Base-by-base conservation (phyloP, 202 grass and related monocot genomes). In the Dendrocalamus latiflorus region DNA sequence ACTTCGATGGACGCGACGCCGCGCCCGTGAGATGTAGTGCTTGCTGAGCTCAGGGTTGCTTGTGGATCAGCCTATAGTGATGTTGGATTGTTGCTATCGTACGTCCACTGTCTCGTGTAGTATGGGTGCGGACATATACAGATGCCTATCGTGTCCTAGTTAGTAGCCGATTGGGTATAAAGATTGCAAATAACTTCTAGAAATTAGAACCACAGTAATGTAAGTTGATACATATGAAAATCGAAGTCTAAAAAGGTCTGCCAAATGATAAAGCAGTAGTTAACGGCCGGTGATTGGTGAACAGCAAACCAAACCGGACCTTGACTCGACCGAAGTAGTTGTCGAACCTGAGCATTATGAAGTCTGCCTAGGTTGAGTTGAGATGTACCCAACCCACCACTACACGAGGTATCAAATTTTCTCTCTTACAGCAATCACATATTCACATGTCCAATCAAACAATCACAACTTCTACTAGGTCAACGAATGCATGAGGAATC, bases 331-430 rank as follows among this genome's bases (percentile, higher is more conserved):
- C 56, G 10, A 39, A 77, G 83, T 36, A 77, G 82, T 70, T 72
- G 82, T 85, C 77, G 65, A 89, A 43, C n/a, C 33, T 21, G 38
- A 49, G 38, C 64, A 21, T 53, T 53, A 24, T 24, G 11, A 53
- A n/a, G 51, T 36, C 68, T 82, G 33, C 57, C 53, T 45, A 12
- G n/a, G 37, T 12, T 81, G 72, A 60, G 88, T 89, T 89, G 88
- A 82, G 83, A 86, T 66, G 58, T 74, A 20, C 88, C 88, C 65
- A 86, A 86, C 88, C 83, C 83, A 89, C 83, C 33, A 68, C n/a
- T 51, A 39, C 30, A 28, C 42, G 5, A 56, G 0, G 44, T 37
- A 66, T 72, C 83, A 82, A 82, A 66, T 51, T 60, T 81, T 25
- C 65, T 22, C 45, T 81, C 64, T 53, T 56, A 54, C 71, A 8